Conservation (phyloP, 2,329 filamentous ascomycete genomes). For the Penicillium crustosum region DNA sequence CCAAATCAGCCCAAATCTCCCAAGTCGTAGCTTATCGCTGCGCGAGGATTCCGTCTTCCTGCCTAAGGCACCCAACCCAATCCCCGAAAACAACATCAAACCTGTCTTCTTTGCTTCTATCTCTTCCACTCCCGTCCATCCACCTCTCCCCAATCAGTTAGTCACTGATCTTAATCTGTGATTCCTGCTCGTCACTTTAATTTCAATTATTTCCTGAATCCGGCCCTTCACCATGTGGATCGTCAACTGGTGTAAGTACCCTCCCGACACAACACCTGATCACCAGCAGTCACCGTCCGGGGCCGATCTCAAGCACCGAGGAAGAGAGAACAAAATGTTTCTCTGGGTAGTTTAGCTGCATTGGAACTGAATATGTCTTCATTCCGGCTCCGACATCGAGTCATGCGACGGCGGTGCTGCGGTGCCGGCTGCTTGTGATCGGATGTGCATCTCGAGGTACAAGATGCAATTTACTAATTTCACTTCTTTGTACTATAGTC, state of each 20-base stretch:
- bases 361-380: background rate
- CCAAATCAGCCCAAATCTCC: background rate
- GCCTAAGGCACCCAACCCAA: slow-evolving; percentile 23
- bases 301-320: background rate
- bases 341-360: background rate
- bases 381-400: background rate
- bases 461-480: slow-evolving; percentile 9
- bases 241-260: slow-evolving; percentile 82
- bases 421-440: slow-evolving; percentile 15
- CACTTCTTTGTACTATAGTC: slow-evolving; percentile 54
- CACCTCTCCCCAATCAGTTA: slow-evolving; percentile 11
- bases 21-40: background rate
- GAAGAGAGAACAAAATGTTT: background rate
- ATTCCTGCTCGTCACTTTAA: slow-evolving; percentile 10
- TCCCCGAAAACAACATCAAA: slow-evolving; percentile 33
- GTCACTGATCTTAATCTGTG: slow-evolving; percentile 9
- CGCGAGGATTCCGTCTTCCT: slow-evolving; percentile 12
- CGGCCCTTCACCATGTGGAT: slow-evolving; percentile 70
- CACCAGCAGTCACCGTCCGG: background rate
- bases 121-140: slow-evolving; percentile 23
- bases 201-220: slow-evolving; percentile 3
- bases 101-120: slow-evolving; percentile 32
- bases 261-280: slow-evolving; percentile 9
- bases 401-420: slow-evolving; percentile 10
- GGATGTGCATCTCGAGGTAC: background rate